Evolutionary conservation across 768 basidiomycete genomes (phyloP), one percentile per base, ranked within the genome.

Genomic region (Tricholoma saponaceum): DNA sequence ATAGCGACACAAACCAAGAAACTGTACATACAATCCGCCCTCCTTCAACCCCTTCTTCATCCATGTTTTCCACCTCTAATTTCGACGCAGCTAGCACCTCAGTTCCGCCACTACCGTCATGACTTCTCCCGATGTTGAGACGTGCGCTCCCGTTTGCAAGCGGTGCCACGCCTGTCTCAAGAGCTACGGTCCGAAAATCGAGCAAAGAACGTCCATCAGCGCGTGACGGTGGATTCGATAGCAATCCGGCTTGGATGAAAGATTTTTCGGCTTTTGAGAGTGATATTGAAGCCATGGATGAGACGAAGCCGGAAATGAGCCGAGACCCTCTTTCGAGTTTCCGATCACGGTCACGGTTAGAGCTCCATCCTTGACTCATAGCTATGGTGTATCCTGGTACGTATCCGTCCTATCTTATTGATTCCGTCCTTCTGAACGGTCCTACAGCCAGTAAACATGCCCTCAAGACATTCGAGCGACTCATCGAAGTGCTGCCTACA

Each of bases 91-190:
- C 91, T 23, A 93, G 71, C 3, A 93, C 77, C 62, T 93, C 90
- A 0, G 93, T 94, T 0, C 87, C 86, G 2, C 83, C 84, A 1
- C 81, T 82, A 9, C 79, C 80, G 44, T 81, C 78, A 46, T 75
- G 74, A 23, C 78, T 75, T 60, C 77, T 75, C 1, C 91, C 92
- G n/a, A 94, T 81, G 61, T 76, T 83, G 7, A 93, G 74, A 22
- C 82, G 80, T 5, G 90, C 90, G 60, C 91, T 93, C 5, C 93
- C 93, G 58, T 95, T 93, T 18, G 92, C 88, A 5, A 92, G 79
- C 5, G 91, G 89, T 14, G 85, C 84, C 1, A 89, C 80, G 20
- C 88, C 89, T 0, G 90, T 90, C 71, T 91, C 86, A 26, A 95
- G 81, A 7, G 83, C 75, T 20, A 95, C 78, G 0, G 80, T 72